These are phyloP conservation scores for Rubia tinctorum DNA, from an alignment of 305 asterid genomes.

Conservation along the genomic window DNA sequence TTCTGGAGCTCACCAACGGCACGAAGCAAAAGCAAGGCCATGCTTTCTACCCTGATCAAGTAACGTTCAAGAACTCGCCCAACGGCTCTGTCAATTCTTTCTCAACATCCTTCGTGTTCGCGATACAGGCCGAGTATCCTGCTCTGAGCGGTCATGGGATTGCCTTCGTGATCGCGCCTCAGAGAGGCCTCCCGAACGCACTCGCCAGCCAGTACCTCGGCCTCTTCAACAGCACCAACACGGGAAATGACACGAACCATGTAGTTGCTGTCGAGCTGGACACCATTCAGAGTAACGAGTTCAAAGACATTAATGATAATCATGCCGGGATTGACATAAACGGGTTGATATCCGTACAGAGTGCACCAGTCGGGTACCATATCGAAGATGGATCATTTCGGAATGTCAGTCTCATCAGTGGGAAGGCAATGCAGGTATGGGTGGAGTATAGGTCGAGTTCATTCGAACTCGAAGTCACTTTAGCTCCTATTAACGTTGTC, in stretches of 20 bases:
- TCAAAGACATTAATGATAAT: neutral
- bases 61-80: neutral
- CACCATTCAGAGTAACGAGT: neutral
- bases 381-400: neutral
- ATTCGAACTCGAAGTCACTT: neutral
- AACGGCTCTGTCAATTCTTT: conserved; percentile 28
- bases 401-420: neutral
- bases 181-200: neutral
- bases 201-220: conserved; percentile 21
- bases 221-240: conserved; percentile 16
- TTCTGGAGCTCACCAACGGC: conserved; percentile 26
- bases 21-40: conserved; percentile 20
- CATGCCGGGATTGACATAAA: conserved; percentile 10
- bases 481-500: neutral
- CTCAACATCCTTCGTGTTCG: conserved; percentile 31
- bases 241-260: conserved; percentile 16
- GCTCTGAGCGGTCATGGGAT: neutral
- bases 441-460: neutral
- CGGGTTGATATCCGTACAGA: neutral
- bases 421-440: conserved; percentile 18
- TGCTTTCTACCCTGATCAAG: conserved; percentile 22
- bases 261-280: conserved; percentile 4
- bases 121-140: neutral
- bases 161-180: conserved; percentile 3
- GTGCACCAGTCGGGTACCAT: conserved; percentile 23